Evolutionary conservation across 345 rosid genomes (phyloP), one percentile per base, ranked within the genome.

Genomic region (Firmiana major): DNA sequence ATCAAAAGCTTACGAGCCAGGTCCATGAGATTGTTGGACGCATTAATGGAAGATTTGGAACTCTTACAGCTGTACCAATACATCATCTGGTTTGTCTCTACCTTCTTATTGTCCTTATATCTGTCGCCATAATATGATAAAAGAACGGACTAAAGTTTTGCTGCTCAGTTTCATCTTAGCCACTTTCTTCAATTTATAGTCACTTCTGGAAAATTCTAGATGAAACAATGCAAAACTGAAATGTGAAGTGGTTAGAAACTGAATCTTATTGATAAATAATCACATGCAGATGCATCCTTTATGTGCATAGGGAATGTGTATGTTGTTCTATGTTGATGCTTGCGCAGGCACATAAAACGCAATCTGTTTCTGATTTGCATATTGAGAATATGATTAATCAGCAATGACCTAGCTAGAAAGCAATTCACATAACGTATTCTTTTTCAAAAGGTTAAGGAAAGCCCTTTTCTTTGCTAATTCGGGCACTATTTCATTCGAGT

Each of bases 21-120:
- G 91, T 88, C 48, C 91, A 88, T 76, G 91, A 88, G 82, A 88
- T 88, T 71, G 91, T 86, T 31, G 91, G 89, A 48, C 88, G 91
- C 78, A 88, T 88, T 63, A 88, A 88, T 79, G 91, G 91, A 78
- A 86, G 87, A 88, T 88, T 82, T 79, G 91, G 91, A 72, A 85
- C 89, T 26, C 88, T 88, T 26, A 85, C 89, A 48, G 83, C 88
- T 55, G 91, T 88, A 74, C 91, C 91, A 26, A 82, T 88, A 80
- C 89, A 88, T 59, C 91, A 88, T 78, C 84, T 86, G 91, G 91
- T 88, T 85, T 67, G 89, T 77, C 69, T 72, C 73, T 58, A 45
- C 71, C 79, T 81, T 43, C 79, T 81, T 43, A 63, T 24, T 31
- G 59, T 26, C 19, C 74, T 79, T 51, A 31, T 55, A n/a, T 60